Conservation (phyloP, 805 yeast species). For the Cyberlindnera galapagoensis region DNA sequence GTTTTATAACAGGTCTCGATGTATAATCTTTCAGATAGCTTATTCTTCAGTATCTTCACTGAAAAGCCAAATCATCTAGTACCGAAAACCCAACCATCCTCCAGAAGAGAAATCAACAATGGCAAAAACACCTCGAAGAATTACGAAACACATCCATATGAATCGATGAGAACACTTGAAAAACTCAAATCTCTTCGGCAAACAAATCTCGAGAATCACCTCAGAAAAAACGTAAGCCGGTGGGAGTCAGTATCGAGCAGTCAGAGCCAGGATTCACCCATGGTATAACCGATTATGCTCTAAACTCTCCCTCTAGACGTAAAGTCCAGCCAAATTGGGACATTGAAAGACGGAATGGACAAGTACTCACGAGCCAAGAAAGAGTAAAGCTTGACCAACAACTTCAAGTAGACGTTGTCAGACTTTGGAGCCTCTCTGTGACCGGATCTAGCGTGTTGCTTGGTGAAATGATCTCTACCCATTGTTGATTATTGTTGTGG, state of each 20-base stretch:
- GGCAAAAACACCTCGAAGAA: too few relatives aligned
- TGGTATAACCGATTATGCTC: too few relatives aligned
- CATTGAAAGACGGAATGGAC: background rate
- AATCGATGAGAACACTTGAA: too few relatives aligned
- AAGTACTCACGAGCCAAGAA: slow-evolving; percentile 97
- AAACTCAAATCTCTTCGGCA: too few relatives aligned
- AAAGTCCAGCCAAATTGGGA: background rate
- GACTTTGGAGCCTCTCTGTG: slow-evolving; percentile 99
- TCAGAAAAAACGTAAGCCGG: too few relatives aligned
- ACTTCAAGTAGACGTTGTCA: slow-evolving; percentile 96
- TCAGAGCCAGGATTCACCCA: background rate
- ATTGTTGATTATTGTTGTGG: slow-evolving; percentile 33
- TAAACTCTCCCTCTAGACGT: too few relatives aligned
- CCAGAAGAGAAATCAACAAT: too few relatives aligned
- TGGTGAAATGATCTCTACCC: slow-evolving; percentile 97
- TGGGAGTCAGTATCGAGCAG: too few relatives aligned
- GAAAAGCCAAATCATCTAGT: slow-evolving; percentile 10
- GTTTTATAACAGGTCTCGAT: too few relatives aligned
- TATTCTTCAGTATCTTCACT: slow-evolving; percentile 21
- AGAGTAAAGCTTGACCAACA: slow-evolving; percentile 96
- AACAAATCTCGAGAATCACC: too few relatives aligned
- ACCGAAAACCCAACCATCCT: too few relatives aligned
- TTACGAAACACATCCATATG: too few relatives aligned
- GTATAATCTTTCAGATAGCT: slow-evolving; percentile 2
- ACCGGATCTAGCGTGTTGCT: slow-evolving; percentile 93